Evolutionary conservation across 257 asterid species (phyloP).

Genomic region (Linderniella brevidens): DNA sequence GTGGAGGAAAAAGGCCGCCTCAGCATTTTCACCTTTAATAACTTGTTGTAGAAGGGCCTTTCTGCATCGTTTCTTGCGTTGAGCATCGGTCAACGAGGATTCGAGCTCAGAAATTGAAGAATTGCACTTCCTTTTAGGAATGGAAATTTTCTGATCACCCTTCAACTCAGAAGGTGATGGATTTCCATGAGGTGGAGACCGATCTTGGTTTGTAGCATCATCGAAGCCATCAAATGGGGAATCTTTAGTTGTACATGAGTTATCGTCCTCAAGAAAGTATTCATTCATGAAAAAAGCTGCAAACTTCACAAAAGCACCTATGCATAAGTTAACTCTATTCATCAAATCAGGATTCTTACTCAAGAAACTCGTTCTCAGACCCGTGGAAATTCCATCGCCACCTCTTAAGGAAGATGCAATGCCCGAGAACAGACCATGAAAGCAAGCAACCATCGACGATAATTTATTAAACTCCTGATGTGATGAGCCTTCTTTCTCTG

Average conservation of each 20-base stretch:
- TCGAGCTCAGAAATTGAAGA: slow-evolving; percentile 22
- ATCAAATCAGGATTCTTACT: slow-evolving; percentile 23
- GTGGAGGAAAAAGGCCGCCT: slow-evolving; percentile 39
- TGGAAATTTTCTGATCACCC: slow-evolving; percentile 11
- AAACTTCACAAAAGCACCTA: slow-evolving; percentile 27
- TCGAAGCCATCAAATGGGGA: slow-evolving; percentile 16
- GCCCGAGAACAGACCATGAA: slow-evolving; percentile 67
- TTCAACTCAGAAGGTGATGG: slow-evolving; percentile 13
- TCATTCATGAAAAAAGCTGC: slow-evolving; percentile 17
- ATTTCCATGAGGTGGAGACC: slow-evolving; percentile 9
- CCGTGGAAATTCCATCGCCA: slow-evolving; percentile 14
- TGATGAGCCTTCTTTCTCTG: slow-evolving; percentile 18
- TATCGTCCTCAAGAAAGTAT: slow-evolving; percentile 40
- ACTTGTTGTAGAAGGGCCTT: slow-evolving; percentile 32
- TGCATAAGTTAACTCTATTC: slow-evolving; percentile 24
- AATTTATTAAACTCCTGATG: slow-evolving; percentile 29
- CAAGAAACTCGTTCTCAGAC: slow-evolving; percentile 18
- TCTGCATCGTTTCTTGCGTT: slow-evolving; percentile 24
- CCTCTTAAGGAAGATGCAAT: slow-evolving; percentile 35
- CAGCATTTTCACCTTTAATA: slow-evolving; percentile 48
- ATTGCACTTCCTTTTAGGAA: slow-evolving; percentile 13
- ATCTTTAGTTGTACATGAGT: slow-evolving; percentile 10
- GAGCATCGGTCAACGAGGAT: slow-evolving; percentile 35
- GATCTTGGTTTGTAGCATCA: slow-evolving; percentile 19
- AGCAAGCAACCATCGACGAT: slow-evolving; percentile 41